Base-by-base conservation (phyloP, 495 filamentous ascomycete species). In the Xylaria longipes region DNA sequence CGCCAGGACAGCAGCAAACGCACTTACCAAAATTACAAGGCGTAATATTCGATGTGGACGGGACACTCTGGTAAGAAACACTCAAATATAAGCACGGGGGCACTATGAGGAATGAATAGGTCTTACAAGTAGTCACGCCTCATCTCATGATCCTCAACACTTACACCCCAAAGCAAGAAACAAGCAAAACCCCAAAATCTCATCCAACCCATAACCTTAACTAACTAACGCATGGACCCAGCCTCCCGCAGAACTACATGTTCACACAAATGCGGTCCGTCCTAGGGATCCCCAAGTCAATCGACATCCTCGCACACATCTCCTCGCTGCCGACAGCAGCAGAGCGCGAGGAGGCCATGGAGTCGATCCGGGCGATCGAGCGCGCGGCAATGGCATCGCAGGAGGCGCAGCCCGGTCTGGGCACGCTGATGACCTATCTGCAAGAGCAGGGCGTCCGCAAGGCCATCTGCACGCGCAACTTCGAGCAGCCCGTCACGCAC, bases 231-330 rank as follows among this genome's bases (percentile, higher is more conserved):
- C 25, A 33, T 11, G 20, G 7, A 35, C 22, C 54, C 72, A 95
- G 95, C 78, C 84, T 93, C 57, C 96, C 95, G 0, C 96, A 98
- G 84, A 94, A 91, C 74, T 94, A 97, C 86, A 98, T 99, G 96
- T 98, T 97, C 86, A 73, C 78, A 1, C 84, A 93, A 73, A 97
- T 97, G 93, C 91, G 94, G 84, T 82, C 82, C 29, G 85, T 78
- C 33, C 79, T 87, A n/a, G 83, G 82, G 61, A 97, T 98, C 73
- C 78, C 88, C 71, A 90, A 90, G 76, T 74, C 82, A 43, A 79
- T 83, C 72, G 95, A 98, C 82, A 98, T 98, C 81, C 90, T 98
- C 68, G 90, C 94, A 71, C 92, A 97, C 83, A 90, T 97, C 79
- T 91, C 92, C 81, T 79, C 83, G 2, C 92, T 97, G 7, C 90